Conservation (phyloP, 352 stramenopile species). For the Peronospora destructor region DNA sequence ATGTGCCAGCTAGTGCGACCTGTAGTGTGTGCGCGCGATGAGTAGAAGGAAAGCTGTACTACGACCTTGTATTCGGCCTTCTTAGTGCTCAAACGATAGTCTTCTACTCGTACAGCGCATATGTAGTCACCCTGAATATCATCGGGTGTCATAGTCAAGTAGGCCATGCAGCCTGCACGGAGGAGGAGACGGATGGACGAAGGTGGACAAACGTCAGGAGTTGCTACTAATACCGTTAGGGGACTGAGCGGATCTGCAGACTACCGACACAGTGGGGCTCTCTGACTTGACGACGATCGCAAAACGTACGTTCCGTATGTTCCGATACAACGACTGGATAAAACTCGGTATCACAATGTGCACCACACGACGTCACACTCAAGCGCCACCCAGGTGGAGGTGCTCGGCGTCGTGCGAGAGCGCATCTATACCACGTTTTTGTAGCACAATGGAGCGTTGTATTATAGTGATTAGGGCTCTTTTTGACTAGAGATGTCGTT, state of each 20-base stretch:
- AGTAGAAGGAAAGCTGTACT: slow-evolving; percentile 66
- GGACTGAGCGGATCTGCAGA: too few species aligned
- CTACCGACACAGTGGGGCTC: too few species aligned
- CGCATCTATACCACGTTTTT: too few species aligned
- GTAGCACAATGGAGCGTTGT: too few species aligned
- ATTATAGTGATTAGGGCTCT: too few species aligned
- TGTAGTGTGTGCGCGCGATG: slow-evolving; percentile 53
- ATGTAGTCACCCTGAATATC: slow-evolving; percentile 77
- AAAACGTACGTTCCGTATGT: neutral
- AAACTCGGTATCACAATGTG: neutral
- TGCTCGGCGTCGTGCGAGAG: too few species aligned
- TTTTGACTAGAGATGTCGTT: too few species aligned
- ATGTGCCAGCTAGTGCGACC: slow-evolving; percentile 76
- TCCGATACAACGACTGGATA: neutral
- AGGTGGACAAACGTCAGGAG: neutral
- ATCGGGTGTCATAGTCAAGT: slow-evolving; percentile 57
- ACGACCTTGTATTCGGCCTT: slow-evolving; percentile 82
- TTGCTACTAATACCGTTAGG: neutral
- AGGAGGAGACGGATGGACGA: neutral
- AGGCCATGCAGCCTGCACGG: slow-evolving; percentile 12
- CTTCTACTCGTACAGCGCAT: slow-evolving; percentile 52
- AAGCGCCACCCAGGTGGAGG: too few species aligned
- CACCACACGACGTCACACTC: neutral
- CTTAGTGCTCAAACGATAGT: slow-evolving; percentile 62
- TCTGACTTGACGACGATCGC: neutral